Base-by-base conservation (phyloP, 2,329 filamentous ascomycete species). In the Paecilomyces fulvus region DNA sequence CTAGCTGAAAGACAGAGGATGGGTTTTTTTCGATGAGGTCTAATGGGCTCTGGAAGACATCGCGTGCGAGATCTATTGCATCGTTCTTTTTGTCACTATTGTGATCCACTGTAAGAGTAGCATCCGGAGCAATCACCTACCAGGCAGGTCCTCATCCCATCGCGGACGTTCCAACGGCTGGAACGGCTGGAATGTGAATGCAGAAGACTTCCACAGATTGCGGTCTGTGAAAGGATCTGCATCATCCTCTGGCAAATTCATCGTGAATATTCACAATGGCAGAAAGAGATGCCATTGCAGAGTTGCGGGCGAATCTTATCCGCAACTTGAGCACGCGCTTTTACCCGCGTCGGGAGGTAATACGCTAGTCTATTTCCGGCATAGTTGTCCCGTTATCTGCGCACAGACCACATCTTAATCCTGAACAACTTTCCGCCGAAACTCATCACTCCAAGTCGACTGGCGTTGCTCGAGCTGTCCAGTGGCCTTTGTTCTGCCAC, bases 191-290 rank as follows among this genome's bases (percentile, higher is more conserved):
- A 73, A 58, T 25, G 67, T 67, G 55, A 75, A 75, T 51, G 64
- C 69, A 1, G 70, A 73, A n/a, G 73, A 59, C 55, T 68, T 67
- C 72, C 71, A 73, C 11, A 73, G 61, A 43, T 65, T 64, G 31
- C 70, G 65, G 30, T 71, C 67, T 17, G 66, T 69, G 58, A 74
- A 74, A 1, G 70, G 69, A 61, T 72, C 65, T 12, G 54, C 54
- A 30, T 55, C 58, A 12, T 60, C 50, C 23, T 57, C 51, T 28
- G 55, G 57, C 43, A 56, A 31, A 28, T 64, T 61, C 63, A 64
- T 64, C 6, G 3, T 51, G 46, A 50, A 7, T 31, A 48, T 17
- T 14, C 12, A 31, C 23, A n/a, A 30, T 30, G 48, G 21, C 1
- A 49, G 48, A 21, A 28, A 14, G 37, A 8, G 8, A 11, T 17